Evolutionary conservation across 495 filamentous ascomycete species (phyloP), one percentile per base, ranked within the genome.

Genomic region (Podospora fimiseda): DNA sequence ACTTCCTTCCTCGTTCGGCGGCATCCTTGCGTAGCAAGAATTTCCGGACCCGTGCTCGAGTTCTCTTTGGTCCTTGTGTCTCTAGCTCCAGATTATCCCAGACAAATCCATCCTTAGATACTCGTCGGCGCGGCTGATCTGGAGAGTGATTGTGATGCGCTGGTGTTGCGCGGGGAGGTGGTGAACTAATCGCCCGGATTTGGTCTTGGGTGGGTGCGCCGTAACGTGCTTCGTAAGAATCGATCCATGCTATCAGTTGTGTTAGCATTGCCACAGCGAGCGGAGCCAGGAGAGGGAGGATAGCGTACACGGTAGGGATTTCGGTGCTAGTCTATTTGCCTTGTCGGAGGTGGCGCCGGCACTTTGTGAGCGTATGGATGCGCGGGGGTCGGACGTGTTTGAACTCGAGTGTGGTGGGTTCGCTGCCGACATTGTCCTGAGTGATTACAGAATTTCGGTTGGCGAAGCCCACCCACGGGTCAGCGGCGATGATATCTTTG

Each of bases 141-240:
- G 82, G 80, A 3, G 70, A 70, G 60, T 77, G 69, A 53, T 86
- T 81, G 65, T 84, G 83, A 18, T 85, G 82, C 15, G 85, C 74
- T 14, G 79, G 69, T 19, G 78, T 60, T 14, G 80, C 73, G 37
- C 70, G 76, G 27, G 71, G 64, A 8, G 81, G 82, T n/a, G 67
- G 65, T 5, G 52, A 24, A 36, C 55, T 52, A 8, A 66, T 57
- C 2, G 58, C 52, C 30, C 60, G 56, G 8, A 61, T 51, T 27
- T 66, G 61, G 47, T 64, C 73, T 15, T 70, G 66, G 61, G 65
- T 61, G 50, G 52, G 70, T 51, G 43, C 43, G 54, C 63, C 63
- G 52, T 61, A 69, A 21, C 59, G 50, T 9, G 65, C 67, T 53
- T 75, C 74, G 51, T 76, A 73, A 3, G 74, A 79, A 21, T 74